Conservation (phyloP, 2,329 filamentous ascomycete species). For the Talaromyces pinophilus region DNA sequence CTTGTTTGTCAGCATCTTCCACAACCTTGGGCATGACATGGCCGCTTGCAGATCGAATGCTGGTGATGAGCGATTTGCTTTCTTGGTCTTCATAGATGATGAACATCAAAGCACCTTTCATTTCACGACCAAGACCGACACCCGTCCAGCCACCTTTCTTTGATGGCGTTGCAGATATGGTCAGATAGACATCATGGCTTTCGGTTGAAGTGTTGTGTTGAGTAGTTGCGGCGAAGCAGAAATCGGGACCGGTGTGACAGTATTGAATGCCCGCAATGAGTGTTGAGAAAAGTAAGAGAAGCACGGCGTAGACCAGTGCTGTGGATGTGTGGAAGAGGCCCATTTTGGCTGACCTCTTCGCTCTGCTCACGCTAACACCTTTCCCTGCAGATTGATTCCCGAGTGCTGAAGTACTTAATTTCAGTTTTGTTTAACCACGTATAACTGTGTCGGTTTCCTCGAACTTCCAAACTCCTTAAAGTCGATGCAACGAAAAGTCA, state of each 20-base stretch:
- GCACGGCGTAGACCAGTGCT: slow-evolving; percentile 5
- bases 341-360: background rate
- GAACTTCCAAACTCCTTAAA: background rate
- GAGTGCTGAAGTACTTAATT: background rate
- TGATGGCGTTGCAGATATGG: slow-evolving; percentile 20
- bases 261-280: slow-evolving; percentile 22
- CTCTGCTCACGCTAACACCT: background rate
- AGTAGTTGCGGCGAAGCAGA: slow-evolving; percentile 22
- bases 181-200: slow-evolving; percentile 22
- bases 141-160: slow-evolving; percentile 28
- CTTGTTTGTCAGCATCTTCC: slow-evolving; percentile 32
- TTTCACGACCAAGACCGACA: slow-evolving; percentile 31
- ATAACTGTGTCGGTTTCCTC: too few species aligned
- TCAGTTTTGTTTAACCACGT: background rate
- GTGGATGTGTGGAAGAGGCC: background rate
- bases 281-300: slow-evolving; percentile 26
- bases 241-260: slow-evolving; percentile 19
- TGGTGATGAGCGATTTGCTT: slow-evolving; percentile 32
- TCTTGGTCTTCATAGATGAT: slow-evolving; percentile 31
- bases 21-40: slow-evolving; percentile 30
- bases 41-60: slow-evolving; percentile 29
- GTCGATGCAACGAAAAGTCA: background rate
- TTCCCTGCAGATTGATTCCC: background rate
- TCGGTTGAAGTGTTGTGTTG: slow-evolving; percentile 20
- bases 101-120: slow-evolving; percentile 35